These are phyloP conservation scores for Cercospora canescens DNA, from an alignment of 2,329 filamentous ascomycete species.

Conservation along the genomic window DNA sequence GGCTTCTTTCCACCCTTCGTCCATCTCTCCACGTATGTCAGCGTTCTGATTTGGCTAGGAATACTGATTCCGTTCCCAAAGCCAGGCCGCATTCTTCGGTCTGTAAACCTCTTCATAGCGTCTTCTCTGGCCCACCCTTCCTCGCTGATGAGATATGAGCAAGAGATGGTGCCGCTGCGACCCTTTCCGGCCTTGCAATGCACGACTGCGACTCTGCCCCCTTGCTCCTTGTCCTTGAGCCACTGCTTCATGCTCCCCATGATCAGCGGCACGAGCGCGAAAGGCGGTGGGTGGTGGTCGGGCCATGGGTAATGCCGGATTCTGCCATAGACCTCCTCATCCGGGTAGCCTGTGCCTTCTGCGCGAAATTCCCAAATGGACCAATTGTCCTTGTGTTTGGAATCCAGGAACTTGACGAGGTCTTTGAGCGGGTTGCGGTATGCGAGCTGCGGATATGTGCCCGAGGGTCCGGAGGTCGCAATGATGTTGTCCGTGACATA, in stretches of 20 bases:
- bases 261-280: constrained; percentile 82
- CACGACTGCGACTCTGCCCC: constrained; percentile 75
- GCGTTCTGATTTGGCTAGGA: constrained; percentile 84
- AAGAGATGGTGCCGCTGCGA: constrained; percentile 82
- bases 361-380: constrained; percentile 97
- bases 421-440: constrained; percentile 92
- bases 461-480: constrained; percentile 81
- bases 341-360: constrained; percentile 93
- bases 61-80: constrained; percentile 92
- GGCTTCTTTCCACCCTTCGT: constrained; percentile 60
- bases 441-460: constrained; percentile 84
- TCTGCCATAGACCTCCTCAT: constrained; percentile 80
- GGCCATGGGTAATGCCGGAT: constrained; percentile 94
- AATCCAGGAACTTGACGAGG: constrained; percentile 84
- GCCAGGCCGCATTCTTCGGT: constrained; percentile 81
- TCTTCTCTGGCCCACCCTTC: constrained; percentile 69
- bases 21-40: constrained; percentile 89
- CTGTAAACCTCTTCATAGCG: constrained; percentile 69
- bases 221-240: constrained; percentile 59
- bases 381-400: constrained; percentile 81
- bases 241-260: constrained; percentile 92
- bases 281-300: constrained; percentile 95
- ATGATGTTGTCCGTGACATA: constrained; percentile 85
- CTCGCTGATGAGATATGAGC: constrained; percentile 87
- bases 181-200: constrained; percentile 98